Evolutionary conservation across 495 filamentous ascomycete genomes (phyloP).

Genomic region (Penicillium cataractarum): DNA sequence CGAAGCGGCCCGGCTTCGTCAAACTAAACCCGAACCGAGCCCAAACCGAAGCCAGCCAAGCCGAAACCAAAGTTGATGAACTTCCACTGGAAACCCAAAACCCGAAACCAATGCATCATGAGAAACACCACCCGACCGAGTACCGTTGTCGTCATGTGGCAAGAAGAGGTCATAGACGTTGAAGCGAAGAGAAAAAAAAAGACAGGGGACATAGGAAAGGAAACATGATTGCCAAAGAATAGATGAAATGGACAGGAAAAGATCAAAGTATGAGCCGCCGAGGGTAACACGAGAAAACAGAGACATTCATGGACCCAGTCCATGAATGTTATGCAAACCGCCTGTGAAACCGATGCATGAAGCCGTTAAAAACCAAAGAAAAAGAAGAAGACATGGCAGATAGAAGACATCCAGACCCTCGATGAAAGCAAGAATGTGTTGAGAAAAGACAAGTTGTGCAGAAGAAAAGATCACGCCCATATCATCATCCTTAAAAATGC

Average conservation of each 20-base stretch:
- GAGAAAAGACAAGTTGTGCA: conserved; percentile 3
- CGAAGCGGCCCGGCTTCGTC: conserved; percentile 7
- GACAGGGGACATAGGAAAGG: neutral
- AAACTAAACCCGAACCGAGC: conserved; percentile 12
- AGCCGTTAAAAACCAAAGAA: conserved; percentile 10
- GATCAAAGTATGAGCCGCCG: conserved; percentile 21
- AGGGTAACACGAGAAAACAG: conserved; percentile 13
- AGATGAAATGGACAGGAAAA: conserved; percentile 13
- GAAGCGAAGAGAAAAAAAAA: neutral
- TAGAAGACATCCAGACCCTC: neutral
- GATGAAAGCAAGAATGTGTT: conserved; percentile 8
- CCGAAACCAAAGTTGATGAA: conserved; percentile 17
- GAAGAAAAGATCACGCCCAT: conserved; percentile 10
- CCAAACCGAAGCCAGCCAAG: conserved; percentile 2
- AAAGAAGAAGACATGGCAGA: conserved; percentile 4
- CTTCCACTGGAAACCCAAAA: conserved; percentile 20
- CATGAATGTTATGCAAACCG: conserved; percentile 14
- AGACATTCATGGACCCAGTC: conserved; percentile 28
- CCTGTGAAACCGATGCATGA: conserved; percentile 25
- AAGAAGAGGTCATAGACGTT: neutral
- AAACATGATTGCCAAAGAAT: neutral
- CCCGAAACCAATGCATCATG: conserved; percentile 26
- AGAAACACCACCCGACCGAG: conserved; percentile 24
- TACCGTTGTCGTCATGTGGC: conserved; percentile 11
- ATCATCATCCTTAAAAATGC: conserved; percentile 9